Base-by-base conservation (phyloP, 2,329 filamentous ascomycete genomes). In the Aquanectria penicillioides region DNA sequence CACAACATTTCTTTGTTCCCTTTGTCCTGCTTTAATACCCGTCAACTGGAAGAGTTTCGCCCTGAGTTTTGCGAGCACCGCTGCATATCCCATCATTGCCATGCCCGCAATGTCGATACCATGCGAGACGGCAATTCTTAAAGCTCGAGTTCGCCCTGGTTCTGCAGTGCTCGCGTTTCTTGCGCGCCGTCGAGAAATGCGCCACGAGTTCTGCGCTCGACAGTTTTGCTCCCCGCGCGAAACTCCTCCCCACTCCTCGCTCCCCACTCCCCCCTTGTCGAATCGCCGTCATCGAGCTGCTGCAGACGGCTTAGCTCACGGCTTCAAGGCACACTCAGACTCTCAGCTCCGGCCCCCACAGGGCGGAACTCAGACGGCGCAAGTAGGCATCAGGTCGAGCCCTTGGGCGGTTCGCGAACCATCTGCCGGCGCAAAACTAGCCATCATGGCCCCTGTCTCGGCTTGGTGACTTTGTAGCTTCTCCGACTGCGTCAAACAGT, bases 171-270 rank as follows among this genome's bases (percentile, higher is more conserved):
- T 28, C 10, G 53, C 36, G 34, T 43, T 60, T 9, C 37, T 25
- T 5, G 22, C 8, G 3, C 13, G 23, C 10, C 9, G 6, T n/a
- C 22, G n/a, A 23, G 28, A 33, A 52, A 47, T 59, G 47, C 57
- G 18, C 12, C n/a, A 15, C 6, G 17, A 36, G 2, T 41, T 61
- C 28, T 57, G 26, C 53, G 28, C 17, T 3, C 3, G 6, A 22
- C 9, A 51, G 57, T 60, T 57, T 15, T 61, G 57, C 57, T 40
- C 34, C 18, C 2, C 22, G 38, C 47, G 57, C 57, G 44, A 49
- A 57, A 61, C 57, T n/a, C 2, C 13, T 5, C 25, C 20, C 44
- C 36, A 17, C 33, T 43, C 31, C 23, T 10, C 17, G 22, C 23
- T 12, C 15, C 7, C 22, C 43, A 36, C 23, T n/a, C n/a, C n/a